These are phyloP conservation scores for Phylloboletellus chloephorus DNA, from an alignment of 1,284 basidiomycete species.

Conservation along the genomic window DNA sequence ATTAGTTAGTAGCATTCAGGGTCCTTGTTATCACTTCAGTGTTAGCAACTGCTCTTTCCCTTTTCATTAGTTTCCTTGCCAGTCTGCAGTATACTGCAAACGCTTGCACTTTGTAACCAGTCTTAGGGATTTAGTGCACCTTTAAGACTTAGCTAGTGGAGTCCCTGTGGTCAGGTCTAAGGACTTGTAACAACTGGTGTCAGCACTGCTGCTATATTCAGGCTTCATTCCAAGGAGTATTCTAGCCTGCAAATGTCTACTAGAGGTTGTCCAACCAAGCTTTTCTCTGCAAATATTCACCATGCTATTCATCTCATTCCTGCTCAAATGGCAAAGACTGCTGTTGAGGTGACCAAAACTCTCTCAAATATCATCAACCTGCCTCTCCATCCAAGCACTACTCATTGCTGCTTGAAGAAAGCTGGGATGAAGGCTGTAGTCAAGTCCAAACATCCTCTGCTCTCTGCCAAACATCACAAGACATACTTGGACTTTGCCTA, in stretches of 20 bases:
- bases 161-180: too few relatives aligned
- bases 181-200: too few relatives aligned
- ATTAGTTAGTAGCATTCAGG: too few relatives aligned
- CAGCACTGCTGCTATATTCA: neutral
- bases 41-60: too few relatives aligned
- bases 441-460: conserved; percentile 6
- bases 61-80: too few relatives aligned
- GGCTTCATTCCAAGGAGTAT: neutral
- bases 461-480: conserved; percentile 5
- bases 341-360: conserved; percentile 12
- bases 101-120: too few relatives aligned
- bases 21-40: too few relatives aligned
- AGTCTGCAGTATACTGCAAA: too few relatives aligned
- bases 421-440: conserved; percentile 9
- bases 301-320: conserved; percentile 12
- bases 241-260: conserved; percentile 4
- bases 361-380: conserved; percentile 4
- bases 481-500: conserved; percentile 1
- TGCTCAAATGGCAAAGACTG: conserved; percentile 13
- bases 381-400: neutral
- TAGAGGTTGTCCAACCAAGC: conserved; percentile 12
- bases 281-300: conserved; percentile 8
- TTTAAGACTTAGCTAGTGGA: too few relatives aligned
- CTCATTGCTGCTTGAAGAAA: neutral
- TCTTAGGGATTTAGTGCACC: too few relatives aligned